Evolutionary conservation across 345 rosid species (phyloP), one percentile per base, ranked within the genome.

Genomic region (Bretschneidera sinensis): DNA sequence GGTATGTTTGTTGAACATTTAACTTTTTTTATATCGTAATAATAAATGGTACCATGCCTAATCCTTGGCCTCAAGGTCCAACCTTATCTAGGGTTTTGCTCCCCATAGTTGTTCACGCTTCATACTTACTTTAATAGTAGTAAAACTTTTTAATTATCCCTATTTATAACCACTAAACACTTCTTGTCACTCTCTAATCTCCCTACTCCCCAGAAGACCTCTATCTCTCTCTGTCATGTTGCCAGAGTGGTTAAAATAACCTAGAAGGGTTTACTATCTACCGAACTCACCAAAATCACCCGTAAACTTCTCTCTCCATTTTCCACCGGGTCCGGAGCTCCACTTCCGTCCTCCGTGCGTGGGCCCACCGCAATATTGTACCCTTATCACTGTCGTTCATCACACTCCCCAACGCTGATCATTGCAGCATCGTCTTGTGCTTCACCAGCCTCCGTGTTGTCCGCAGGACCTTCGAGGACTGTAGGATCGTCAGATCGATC

Each of bases 401-500:
- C 21, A 34, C 33, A 47, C 21, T 48, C 57, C 61, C 79, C 55
- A 5, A 71, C 55, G 23, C 81, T 24, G 72, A 79, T 14, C 70
- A 73, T 15, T 59, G 79, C 65, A 66, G 82, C 63, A 63, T 91
- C 48, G 73, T 84, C 22, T 34, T 91, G 35, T 88, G 84, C 84
- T 83, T 76, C 82, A 91, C 96, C 19, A 91, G 89, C 73, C 96
- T 91, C 35, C 80, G 80, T 7, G 75, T 91, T 14, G 80, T 91
- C 9, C 81, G 97, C 6, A 75, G 72, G 64, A 86, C 96, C n/a
- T 86, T 72, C 71, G 89, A 85, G 60, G 96, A 85, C 61, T 88
- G 96, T 77, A 64, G 72, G 48, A 19, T 67, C 33, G 88, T 86
- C 64, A 55, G 76, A 39, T 78, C 89, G 5, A 85, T 91, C 63